Evolutionary conservation across 768 basidiomycete genomes (phyloP).

Genomic region (Hirschioporus abietinus): DNA sequence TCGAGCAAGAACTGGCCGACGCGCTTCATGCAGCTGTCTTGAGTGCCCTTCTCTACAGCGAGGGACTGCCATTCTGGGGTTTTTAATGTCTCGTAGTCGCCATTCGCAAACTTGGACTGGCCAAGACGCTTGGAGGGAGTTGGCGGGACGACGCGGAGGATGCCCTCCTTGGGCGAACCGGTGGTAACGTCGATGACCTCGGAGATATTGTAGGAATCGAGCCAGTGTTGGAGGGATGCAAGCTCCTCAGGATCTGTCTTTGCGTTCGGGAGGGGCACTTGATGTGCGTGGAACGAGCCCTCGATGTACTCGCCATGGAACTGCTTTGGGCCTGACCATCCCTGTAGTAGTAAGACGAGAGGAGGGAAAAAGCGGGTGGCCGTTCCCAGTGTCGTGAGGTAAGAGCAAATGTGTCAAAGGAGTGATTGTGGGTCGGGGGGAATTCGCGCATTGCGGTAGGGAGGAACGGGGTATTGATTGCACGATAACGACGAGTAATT

Average conservation of each 20-base stretch:
- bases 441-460: background rate
- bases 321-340: constrained; percentile 63
- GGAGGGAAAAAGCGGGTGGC: background rate
- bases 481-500: background rate
- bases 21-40: constrained; percentile 75
- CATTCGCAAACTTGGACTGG: constrained; percentile 62
- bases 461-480: background rate
- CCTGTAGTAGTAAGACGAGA: constrained; percentile 20
- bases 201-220: constrained; percentile 60
- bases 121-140: constrained; percentile 60
- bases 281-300: constrained; percentile 81
- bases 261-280: constrained; percentile 78
- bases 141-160: constrained; percentile 57
- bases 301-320: constrained; percentile 70
- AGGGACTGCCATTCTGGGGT: constrained; percentile 63
- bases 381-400: background rate
- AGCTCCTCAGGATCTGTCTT: constrained; percentile 64
- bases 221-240: constrained; percentile 61
- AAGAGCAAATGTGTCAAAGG: background rate
- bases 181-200: constrained; percentile 54
- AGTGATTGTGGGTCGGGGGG: background rate
- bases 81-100: constrained; percentile 51
- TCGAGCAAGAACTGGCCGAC: constrained; percentile 52
- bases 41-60: constrained; percentile 44
- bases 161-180: constrained; percentile 47